Evolutionary conservation across 2,329 filamentous ascomycete species (phyloP).

Genomic region (Colletotrichum somersetense): DNA sequence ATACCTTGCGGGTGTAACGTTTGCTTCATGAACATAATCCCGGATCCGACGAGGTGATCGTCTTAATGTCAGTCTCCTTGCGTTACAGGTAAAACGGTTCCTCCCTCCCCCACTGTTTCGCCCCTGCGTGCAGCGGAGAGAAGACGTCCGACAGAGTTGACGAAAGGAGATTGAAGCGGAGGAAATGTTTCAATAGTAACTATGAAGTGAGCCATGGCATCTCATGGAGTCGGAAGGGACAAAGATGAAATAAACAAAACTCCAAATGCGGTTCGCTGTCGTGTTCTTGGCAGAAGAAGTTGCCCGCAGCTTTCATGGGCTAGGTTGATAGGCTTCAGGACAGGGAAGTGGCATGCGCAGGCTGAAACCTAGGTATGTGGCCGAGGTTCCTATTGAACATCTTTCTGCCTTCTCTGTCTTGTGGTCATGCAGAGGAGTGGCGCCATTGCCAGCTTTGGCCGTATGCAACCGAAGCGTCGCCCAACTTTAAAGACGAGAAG

Average conservation of each 20-base stretch:
- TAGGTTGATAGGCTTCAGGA: background rate
- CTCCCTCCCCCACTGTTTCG: background rate
- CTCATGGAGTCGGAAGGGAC: too few relatives aligned
- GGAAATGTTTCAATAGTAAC: background rate
- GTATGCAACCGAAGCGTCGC: background rate
- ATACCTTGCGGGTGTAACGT: background rate
- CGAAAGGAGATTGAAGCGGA: background rate
- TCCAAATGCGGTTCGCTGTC: background rate
- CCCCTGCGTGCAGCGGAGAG: background rate
- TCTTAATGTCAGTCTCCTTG: conserved; percentile 4
- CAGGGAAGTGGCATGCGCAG: background rate
- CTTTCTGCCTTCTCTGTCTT: background rate
- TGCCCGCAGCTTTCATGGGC: background rate
- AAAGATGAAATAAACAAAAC: background rate
- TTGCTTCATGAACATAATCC: conserved; percentile 13
- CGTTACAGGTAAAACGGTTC: conserved; percentile 19
- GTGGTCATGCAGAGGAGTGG: background rate
- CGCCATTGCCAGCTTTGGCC: background rate
- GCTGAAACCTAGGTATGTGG: background rate
- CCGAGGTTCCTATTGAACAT: background rate
- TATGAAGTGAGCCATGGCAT: background rate
- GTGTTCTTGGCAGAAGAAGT: background rate
- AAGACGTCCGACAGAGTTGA: conserved; percentile 1
- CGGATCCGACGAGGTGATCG: conserved; percentile 22
- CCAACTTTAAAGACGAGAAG: background rate